Evolutionary conservation across 768 basidiomycete species (phyloP).

Genomic region (Suillus occidentalis): DNA sequence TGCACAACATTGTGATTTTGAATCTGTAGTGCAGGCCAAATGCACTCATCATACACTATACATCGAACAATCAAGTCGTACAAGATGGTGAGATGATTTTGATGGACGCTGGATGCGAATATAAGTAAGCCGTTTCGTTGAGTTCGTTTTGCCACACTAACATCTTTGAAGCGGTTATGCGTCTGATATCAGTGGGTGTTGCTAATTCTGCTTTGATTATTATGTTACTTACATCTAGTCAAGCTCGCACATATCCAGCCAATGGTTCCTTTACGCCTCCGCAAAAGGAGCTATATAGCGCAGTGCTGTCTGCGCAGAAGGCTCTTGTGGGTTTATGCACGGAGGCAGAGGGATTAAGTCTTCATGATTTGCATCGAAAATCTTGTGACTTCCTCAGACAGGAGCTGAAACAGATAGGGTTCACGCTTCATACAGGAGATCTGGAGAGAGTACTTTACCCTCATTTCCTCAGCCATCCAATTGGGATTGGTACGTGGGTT

Average conservation of each 20-base stretch:
- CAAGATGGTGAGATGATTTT: conserved; percentile 73
- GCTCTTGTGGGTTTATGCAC: conserved; percentile 61
- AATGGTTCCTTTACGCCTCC: conserved; percentile 76
- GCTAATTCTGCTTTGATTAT: not conserved
- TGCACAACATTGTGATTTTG: not conserved
- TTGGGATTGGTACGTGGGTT: conserved; percentile 72
- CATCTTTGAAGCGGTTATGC: conserved; percentile 71
- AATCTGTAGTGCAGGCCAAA: conserved; percentile 58
- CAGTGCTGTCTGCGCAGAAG: conserved; percentile 73
- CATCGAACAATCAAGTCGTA: conserved; percentile 81
- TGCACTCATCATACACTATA: conserved; percentile 92
- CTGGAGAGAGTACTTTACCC: conserved; percentile 81
- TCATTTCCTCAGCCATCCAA: conserved; percentile 88
- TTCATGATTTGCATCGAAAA: conserved; percentile 76
- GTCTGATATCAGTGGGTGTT: conserved; percentile 81
- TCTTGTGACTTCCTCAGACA: conserved; percentile 64
- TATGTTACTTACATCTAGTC: conserved; percentile 10
- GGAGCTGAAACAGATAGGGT: conserved; percentile 70
- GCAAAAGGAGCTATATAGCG: conserved; percentile 84
- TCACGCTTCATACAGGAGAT: conserved; percentile 46
- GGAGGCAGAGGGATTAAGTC: conserved; percentile 51
- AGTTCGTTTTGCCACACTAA: conserved; percentile 10
- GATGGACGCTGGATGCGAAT: conserved; percentile 92
- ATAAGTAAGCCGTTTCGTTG: conserved; percentile 54
- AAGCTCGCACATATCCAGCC: conserved; percentile 87